These are phyloP conservation scores for Nitzschia inconspicua DNA, from an alignment of 108 stramenopile genomes.

Conservation along the genomic window DNA sequence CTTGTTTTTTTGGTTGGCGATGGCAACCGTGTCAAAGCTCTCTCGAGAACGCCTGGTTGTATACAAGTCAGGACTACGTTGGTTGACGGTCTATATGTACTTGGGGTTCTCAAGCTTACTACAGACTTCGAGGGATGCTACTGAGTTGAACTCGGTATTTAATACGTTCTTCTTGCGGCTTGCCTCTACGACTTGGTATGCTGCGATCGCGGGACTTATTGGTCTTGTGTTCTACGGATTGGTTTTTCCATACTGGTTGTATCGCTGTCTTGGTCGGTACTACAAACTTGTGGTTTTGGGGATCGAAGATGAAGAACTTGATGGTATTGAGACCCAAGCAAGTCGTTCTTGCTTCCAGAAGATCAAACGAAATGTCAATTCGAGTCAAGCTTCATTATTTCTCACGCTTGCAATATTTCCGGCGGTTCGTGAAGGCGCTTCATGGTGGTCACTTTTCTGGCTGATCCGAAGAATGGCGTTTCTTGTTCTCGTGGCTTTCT, in stretches of 20 bases:
- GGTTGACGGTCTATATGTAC: conserved; percentile 7
- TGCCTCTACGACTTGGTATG: not conserved
- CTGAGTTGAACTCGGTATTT: conserved; percentile 7
- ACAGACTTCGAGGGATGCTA: conserved; percentile 13
- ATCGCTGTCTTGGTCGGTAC: not conserved
- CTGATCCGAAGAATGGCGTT: conserved; percentile 14
- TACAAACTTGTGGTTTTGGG: not conserved
- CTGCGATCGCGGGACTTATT: conserved; percentile 3
- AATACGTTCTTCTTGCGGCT: conserved; percentile 5
- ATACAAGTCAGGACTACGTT: not conserved
- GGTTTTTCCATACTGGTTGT: conserved; percentile 13
- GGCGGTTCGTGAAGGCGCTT: not conserved
- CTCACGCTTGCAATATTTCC: not conserved
- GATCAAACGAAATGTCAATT: no score
- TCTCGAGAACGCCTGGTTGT: not conserved
- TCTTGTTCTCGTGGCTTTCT: conserved; percentile 5
- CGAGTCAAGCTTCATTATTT: no score
- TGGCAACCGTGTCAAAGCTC: conserved; percentile 4
- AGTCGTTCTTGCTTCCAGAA: no score
- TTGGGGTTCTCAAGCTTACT: conserved; percentile 21
- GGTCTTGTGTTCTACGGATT: conserved; percentile 21
- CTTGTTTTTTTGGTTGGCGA: not conserved
- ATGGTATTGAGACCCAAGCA: no score
- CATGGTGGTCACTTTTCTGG: conserved; percentile 28
- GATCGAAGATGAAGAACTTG: no score